Base-by-base conservation (phyloP, 164 flowering plant genomes). In the Vitis rotundifolia region DNA sequence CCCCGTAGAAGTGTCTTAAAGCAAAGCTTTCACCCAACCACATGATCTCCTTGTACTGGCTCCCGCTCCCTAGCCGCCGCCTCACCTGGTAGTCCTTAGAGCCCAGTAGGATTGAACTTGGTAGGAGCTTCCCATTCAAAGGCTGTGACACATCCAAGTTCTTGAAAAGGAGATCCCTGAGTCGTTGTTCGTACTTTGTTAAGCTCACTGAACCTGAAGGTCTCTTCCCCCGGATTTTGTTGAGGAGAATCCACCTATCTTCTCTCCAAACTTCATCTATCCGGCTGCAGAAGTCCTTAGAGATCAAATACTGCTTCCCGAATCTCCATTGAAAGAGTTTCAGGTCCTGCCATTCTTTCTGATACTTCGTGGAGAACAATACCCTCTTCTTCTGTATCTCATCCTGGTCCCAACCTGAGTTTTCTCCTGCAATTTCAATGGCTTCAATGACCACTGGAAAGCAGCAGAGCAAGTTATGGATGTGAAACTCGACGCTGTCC, bases 21-120 rank as follows among this genome's bases (percentile, higher is more conserved):
- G 77, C 92, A 61, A 89, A 91, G 77, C 81, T 84, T 55, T 94
- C 97, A 0, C 97, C 98, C 68, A 91, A 70, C 95, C 95, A 94
- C 1, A 77, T 79, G 49, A 92, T 83, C 75, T 92, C 98, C 76
- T 88, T 94, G 61, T 84, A 86, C 47, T 88, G 84, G 64, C 89
- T 81, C n/a, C 93, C 91, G 19, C 26, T 78, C 29, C 98, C 98
- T 16, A 94, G 55, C 9, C 98, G 60, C 49, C 97, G 73, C 77
- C 88, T 80, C 62, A 91, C 86, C 37, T 82, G 90, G 65, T 88
- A 92, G 63, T 91, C 95, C 74, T 85, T 86, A 0, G 92, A 82
- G 13, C 82, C 80, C 5, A 86, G 69, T 16, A 94, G 73, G 6
- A 81, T 76, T 9, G 86, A 83, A 65, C 78, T 61, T 1, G 97